These are phyloP conservation scores for Leishmania martiniquensis DNA, from an alignment of 208 protist genomes.

Conservation along the genomic window DNA sequence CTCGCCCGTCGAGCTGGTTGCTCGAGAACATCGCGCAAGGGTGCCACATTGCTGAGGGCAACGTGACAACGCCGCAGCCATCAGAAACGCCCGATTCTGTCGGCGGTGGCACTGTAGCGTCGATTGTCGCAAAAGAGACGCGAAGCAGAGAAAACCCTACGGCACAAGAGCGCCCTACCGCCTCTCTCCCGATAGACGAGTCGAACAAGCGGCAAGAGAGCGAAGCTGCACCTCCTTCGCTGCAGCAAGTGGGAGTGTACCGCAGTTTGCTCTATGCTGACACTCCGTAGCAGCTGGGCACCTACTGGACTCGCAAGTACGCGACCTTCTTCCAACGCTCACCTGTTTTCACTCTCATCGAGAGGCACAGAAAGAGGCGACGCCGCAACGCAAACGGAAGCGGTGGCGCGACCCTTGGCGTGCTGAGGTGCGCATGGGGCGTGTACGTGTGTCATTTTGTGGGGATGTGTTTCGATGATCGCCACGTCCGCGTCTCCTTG, in stretches of 20 bases:
- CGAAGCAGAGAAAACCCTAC: neutral
- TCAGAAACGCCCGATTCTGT: neutral
- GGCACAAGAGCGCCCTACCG: neutral
- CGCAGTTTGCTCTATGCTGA: constrained; percentile 39
- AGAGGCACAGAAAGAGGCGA: neutral
- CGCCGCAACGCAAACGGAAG: neutral
- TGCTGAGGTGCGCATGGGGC: neutral
- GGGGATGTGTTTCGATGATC: neutral
- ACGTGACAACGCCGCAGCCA: neutral
- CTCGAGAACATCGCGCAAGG: constrained; percentile 31
- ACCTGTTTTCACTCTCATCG: neutral
- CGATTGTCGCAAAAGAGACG: neutral
- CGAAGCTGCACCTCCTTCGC: neutral
- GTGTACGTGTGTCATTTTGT: neutral
- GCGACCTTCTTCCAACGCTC: neutral
- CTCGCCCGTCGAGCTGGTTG: constrained; percentile 34
- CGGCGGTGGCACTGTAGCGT: neutral
- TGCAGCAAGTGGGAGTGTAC: constrained; percentile 25
- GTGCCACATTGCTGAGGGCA: constrained; percentile 9
- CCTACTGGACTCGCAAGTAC: neutral
- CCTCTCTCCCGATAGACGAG: neutral
- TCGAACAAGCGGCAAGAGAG: neutral
- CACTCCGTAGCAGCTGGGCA: constrained; percentile 21
- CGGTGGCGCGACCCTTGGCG: neutral
- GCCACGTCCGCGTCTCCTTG: neutral